phyloP scores from a whole-genome alignment of 2,329 filamentous ascomycete genomes.

The Curvularia sp. region DNA sequence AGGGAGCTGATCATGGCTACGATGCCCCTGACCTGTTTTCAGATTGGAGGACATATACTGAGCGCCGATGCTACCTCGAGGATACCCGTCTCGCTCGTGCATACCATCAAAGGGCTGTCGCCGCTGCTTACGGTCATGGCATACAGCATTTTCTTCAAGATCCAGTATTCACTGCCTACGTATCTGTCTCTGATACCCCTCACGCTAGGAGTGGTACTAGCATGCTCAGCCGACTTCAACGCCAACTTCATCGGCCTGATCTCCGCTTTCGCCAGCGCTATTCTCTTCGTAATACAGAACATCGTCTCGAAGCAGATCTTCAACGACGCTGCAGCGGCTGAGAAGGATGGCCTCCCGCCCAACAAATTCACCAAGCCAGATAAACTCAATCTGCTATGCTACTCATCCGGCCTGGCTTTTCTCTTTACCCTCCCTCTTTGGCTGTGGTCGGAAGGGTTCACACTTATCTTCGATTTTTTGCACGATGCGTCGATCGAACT shows the following conservation, averaged over 20 bases:
- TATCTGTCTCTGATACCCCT: conserved; percentile 80
- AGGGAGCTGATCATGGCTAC: conserved; percentile 84
- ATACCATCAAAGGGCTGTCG: conserved; percentile 97
- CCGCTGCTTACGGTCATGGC: conserved; percentile 94
- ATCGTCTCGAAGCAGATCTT: conserved; percentile 98
- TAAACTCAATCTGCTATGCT: conserved; percentile 95
- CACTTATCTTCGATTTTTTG: conserved; percentile 77
- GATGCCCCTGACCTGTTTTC: conserved; percentile 89
- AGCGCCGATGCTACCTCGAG: conserved; percentile 92
- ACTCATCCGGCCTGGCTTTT: conserved; percentile 94
- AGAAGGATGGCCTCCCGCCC: conserved; percentile 69
- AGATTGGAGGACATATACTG: conserved; percentile 90
- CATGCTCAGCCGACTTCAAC: conserved; percentile 89
- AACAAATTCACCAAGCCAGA: conserved; percentile 80
- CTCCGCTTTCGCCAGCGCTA: conserved; percentile 85
- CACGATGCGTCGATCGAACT: conserved; percentile 80
- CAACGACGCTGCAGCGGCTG: conserved; percentile 87
- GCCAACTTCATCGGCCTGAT: conserved; percentile 90
- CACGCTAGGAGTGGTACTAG: conserved; percentile 92
- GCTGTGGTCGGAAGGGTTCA: conserved; percentile 88
- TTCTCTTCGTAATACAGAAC: conserved; percentile 97
- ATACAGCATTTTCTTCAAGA: conserved; percentile 87
- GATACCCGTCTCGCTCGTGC: conserved; percentile 95
- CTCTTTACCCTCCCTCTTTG: conserved; percentile 87
- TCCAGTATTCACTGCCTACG: conserved; percentile 84